phyloP scores from a whole-genome alignment of 257 asterid genomes.

The Parsonsia alboflavescens region DNA sequence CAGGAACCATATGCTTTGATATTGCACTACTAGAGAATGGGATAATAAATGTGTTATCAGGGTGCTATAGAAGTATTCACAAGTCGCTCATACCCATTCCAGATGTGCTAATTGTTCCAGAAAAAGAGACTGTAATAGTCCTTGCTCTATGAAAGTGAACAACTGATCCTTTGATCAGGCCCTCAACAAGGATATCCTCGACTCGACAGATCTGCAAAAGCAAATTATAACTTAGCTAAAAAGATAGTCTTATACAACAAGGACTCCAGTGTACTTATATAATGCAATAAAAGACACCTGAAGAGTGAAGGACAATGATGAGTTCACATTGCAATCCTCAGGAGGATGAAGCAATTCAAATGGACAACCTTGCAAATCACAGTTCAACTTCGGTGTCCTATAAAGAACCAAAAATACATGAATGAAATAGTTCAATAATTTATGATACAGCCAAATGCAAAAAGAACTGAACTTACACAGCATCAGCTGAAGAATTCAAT shows the following conservation, averaged over 20 bases:
- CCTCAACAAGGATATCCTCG: constrained; percentile 95
- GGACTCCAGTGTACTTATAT: background rate
- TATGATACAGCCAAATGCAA: constrained; percentile 9
- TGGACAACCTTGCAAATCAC: constrained; percentile 71
- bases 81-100: constrained; percentile 69
- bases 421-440: background rate
- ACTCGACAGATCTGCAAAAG: constrained; percentile 84
- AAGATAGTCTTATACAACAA: background rate
- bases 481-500: constrained; percentile 62
- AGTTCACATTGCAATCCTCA: constrained; percentile 98
- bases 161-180: constrained; percentile 90
- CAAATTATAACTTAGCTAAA: background rate
- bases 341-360: constrained; percentile 90
- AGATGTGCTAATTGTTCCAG: constrained; percentile 87
- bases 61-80: background rate
- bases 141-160: constrained; percentile 97
- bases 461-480: constrained; percentile 60
- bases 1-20: background rate
- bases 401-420: constrained; percentile 21
- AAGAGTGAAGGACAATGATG: constrained; percentile 90
- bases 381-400: constrained; percentile 83
- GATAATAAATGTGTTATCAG: background rate
- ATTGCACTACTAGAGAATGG: background rate
- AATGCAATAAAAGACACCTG: constrained; percentile 50
- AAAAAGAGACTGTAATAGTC: constrained; percentile 58